Base-by-base conservation (phyloP, 805 yeast species). In the Yamadazyma tumulicola region DNA sequence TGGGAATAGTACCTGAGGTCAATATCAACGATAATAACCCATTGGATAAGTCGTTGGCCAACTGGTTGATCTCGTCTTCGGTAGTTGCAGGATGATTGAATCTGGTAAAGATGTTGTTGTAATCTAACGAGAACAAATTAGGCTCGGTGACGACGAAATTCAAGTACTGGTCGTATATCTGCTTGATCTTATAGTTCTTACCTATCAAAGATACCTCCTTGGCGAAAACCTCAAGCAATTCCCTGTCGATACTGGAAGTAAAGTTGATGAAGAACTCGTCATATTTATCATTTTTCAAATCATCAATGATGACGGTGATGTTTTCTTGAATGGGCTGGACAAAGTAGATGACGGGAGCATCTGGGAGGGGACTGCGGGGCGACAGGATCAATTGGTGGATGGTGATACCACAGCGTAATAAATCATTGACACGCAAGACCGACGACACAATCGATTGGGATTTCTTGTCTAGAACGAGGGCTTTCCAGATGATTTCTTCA, bases 61-160 rank as follows among this genome's bases (percentile, higher is more conserved):
- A 55, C 5, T 49, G 38, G 43, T 81, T 84, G 51, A 93, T 87
- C 14, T 72, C 73, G 31, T 78, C 83, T 56, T 93, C 98, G 16
- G 78, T 67, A 4, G 89, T 77, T 36, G 67, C 59, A 1, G 95
- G 88, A 47, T 69, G 73, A 51, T 85, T 84, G 55, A 93, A 73
- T 29, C 69, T 61, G 6, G 81, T 72, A 60, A 85, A 93, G 4
- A 83, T 76, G 18, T 73, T 59, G 2, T 75, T 69, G 38, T 82
- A 51, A 37, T 86, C 94, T 35, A 93, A 66, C 10, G 91, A 81
- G 55, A 89, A 93, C 25, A 93, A 66, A 51, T 86, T 84, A 15
- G 96, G 95, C 55, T 93, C 99, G 1, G 96, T 84, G 15, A 91
- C 97, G 7, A 87, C 69, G 54, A 86, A 93, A 60, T 91, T 89